Base-by-base conservation (phyloP, 805 yeast genomes). In the Yarrowia sp. region DNA sequence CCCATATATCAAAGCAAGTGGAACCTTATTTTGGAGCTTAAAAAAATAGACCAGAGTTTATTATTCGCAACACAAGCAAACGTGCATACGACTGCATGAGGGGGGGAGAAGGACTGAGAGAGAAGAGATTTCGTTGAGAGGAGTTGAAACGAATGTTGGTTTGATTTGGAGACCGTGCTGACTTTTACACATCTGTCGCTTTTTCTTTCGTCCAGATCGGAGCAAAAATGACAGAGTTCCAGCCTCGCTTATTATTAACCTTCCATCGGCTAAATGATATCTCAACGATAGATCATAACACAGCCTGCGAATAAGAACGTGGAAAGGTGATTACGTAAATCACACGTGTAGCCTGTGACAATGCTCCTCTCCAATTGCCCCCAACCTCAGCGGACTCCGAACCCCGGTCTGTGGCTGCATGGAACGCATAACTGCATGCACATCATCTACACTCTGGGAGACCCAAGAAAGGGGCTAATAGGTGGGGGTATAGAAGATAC, bases 1-100 rank as follows among this genome's bases (percentile, higher is more conserved):
- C 35, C 48, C 46, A 55, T 55, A 41, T 56, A 56, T 56, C 63
- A 15, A 56, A 56, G 63, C 63, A 56, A 56, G 38, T n/a, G 9
- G 32, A 56, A 56, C 63, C 48, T 56, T 41, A 56, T 56, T 56
- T 15, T 19, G 45, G 12, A 22, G 45, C 19, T 53, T 53, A 53
- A 53, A 53, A 53, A 53, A 53, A 22, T 16, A 36, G 43, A 8
- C 45, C 59, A 7, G 22, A 53, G 32, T 7, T 14, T 53, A 19
- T 40, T 53, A 9, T 14, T 19, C 59, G 32, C 58, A 36, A 19
- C 36, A 22, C 59, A 38, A 53, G 45, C 36, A 19, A 40, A 26
- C 58, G 26, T 53, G 59, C 59, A 53, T 16, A 19, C 14, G 19
- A 45, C 36, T 53, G 45, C 59, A 53, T 36, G 10, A 26, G 32